phyloP scores from a whole-genome alignment of 1,284 basidiomycete genomes.

The Anthracocystis walkeri region DNA sequence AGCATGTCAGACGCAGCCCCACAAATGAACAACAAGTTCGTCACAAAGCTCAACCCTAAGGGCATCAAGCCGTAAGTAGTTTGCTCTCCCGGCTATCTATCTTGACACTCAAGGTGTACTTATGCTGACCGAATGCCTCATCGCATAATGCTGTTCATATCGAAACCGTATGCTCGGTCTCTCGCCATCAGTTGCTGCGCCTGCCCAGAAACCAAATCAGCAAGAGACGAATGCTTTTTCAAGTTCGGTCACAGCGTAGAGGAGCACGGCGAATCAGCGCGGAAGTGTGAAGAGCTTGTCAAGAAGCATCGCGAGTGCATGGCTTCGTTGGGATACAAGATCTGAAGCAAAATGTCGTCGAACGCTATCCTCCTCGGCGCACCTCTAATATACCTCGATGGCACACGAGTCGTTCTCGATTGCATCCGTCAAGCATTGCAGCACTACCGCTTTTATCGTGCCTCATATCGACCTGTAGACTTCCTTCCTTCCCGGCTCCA shows the following conservation, averaged over 20 bases:
- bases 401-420: background rate
- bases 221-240: constrained; percentile 92
- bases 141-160: background rate
- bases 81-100: background rate
- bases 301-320: constrained; percentile 88
- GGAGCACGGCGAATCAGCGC: constrained; percentile 74
- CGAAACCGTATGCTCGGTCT: background rate
- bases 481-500: background rate
- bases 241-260: constrained; percentile 75
- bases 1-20: constrained; percentile 39
- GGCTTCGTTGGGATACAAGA: constrained; percentile 74
- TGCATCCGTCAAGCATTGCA: background rate
- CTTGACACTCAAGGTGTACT: background rate
- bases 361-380: background rate
- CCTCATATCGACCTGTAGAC: background rate
- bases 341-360: constrained; percentile 20
- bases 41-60: constrained; percentile 78
- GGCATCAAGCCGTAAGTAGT: constrained; percentile 87
- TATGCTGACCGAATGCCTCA: constrained; percentile 59
- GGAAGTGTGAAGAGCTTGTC: constrained; percentile 84
- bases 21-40: constrained; percentile 54
- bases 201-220: constrained; percentile 91
- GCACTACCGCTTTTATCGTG: background rate
- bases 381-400: constrained; percentile 13
- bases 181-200: constrained; percentile 80